Base-by-base conservation (phyloP, 2,329 filamentous ascomycete genomes). In the Cordyceps javanica region DNA sequence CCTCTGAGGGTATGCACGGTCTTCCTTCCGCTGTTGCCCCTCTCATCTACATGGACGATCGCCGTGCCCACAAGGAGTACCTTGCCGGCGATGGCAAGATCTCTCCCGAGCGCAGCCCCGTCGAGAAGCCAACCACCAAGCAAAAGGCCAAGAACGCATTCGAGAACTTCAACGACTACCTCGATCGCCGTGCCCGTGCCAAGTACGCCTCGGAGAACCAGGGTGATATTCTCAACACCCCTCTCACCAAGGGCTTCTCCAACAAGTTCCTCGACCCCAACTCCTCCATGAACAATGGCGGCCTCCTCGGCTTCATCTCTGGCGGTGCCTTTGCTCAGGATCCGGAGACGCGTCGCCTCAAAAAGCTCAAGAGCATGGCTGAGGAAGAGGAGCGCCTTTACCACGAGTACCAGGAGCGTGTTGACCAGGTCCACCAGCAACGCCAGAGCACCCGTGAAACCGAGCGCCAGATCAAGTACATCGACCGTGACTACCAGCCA, bases 211-310 rank as follows among this genome's bases (percentile, higher is more conserved):
- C 58, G 1, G 58, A 60, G 54, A 60, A 60, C 54, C 49, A 51
- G 34, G 54, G 54, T 11, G 58, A 60, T n/a, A 60, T 60, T 28
- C 54, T 60, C 54, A 60, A 52, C 36, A 60, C 58, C 4, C 58
- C 58, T 2, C 39, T 52, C 32, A 57, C 39, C 48, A 51, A 57
- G 4, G 63, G 63, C 25, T 69, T 69, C 58, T 66, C 62, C 49
- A 69, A 68, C 19, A 67, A 68, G 23, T 68, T 64, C 57, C 57
- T 36, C 38, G 66, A 69, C 19, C 19, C 65, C 25, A 55, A 67
- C 4, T 65, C 64, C 36, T 60, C 67, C 19, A 62, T 54, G 5
- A 64, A 61, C 52, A 62, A 60, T 42, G 54, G 54, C 26, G 58
- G 58, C 13, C 54, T 60, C 9, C 38, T 60, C 5, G 58, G 58